These are phyloP conservation scores for Talaromyces sp. DNA, from an alignment of 2,329 filamentous ascomycete species.

Conservation along the genomic window DNA sequence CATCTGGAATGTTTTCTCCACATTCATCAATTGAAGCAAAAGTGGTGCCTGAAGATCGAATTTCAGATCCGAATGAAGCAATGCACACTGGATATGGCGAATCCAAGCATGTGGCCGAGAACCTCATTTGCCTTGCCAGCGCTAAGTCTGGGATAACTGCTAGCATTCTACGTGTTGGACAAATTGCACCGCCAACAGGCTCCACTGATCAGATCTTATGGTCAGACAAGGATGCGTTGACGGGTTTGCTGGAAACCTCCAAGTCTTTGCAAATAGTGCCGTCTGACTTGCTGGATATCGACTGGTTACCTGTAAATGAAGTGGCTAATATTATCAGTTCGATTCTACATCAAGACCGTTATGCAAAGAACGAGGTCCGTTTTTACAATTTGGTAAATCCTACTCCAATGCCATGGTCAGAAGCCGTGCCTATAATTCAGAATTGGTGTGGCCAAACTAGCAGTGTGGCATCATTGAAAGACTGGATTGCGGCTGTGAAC, in stretches of 20 bases:
- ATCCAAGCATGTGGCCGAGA: conserved; percentile 13
- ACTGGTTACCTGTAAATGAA: conserved; percentile 9
- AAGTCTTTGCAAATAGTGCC: conserved; percentile 5
- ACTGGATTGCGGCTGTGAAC: background rate
- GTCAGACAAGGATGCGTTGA: background rate
- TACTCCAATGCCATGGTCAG: background rate
- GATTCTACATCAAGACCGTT: background rate
- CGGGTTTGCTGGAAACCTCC: background rate
- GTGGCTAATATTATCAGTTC: background rate
- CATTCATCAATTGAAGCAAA: background rate
- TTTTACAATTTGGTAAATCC: conserved; percentile 14
- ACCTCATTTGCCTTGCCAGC: background rate
- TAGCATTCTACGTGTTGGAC: conserved; percentile 3
- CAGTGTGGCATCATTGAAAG: background rate
- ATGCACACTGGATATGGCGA: conserved; percentile 8
- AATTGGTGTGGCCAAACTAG: background rate
- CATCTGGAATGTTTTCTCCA: background rate
- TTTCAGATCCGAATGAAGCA: conserved; percentile 1
- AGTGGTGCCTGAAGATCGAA: background rate
- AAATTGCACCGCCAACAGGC: background rate
- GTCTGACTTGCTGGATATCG: background rate
- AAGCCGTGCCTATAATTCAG: background rate
- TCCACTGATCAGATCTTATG: background rate
- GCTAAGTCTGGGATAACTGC: background rate
- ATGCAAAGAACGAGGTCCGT: background rate